Evolutionary conservation across 305 asterid genomes (phyloP).

Genomic region (Solanum hybrid): DNA sequence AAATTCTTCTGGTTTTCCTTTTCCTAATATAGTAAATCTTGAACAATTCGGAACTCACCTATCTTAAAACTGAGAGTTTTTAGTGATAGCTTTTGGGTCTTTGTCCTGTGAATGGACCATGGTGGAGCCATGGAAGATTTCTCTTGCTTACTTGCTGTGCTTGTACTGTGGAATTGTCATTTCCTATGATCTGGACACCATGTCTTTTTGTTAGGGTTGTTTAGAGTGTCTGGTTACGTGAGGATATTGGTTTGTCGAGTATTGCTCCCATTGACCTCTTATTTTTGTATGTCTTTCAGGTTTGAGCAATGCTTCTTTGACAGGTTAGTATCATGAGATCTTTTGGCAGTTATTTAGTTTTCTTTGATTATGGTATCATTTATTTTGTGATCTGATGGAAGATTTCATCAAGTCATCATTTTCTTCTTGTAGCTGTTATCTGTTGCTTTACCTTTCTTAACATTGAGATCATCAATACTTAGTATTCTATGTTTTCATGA

Average conservation of each 20-base stretch:
- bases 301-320: slow-evolving; percentile 55
- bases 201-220: background rate
- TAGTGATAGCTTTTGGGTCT: background rate
- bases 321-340: slow-evolving; percentile 36
- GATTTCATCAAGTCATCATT: background rate
- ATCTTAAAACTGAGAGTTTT: background rate
- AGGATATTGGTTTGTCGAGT: background rate
- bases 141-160: background rate
- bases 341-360: background rate
- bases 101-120: background rate
- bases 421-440: background rate
- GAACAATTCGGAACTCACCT: background rate
- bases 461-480: background rate
- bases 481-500: background rate
- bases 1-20: background rate
- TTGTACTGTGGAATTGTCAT: background rate
- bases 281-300: slow-evolving; percentile 44
- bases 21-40: background rate
- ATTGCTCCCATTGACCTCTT: slow-evolving; percentile 12
- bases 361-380: background rate
- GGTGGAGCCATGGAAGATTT: background rate
- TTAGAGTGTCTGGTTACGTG: background rate
- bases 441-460: background rate
- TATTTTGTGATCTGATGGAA: background rate
- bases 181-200: background rate